phyloP scores from a whole-genome alignment of 805 yeast genomes.

The Huiozyma sinensis region DNA sequence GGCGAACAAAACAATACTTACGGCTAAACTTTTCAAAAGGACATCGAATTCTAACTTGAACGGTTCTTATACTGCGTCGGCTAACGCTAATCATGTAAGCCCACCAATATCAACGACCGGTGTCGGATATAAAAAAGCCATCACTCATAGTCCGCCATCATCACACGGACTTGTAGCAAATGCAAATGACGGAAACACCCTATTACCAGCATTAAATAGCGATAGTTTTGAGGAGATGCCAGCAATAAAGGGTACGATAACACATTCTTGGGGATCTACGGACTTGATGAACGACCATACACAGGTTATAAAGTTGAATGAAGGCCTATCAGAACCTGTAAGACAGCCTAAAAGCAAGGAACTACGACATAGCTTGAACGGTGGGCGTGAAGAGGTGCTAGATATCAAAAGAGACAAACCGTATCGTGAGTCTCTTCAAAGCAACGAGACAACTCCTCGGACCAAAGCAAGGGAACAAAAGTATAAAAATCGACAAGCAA shows the following conservation, averaged over 20 bases:
- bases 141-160: too few species aligned
- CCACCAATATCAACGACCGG: too few species aligned
- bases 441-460: too few species aligned
- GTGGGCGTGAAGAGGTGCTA: too few species aligned
- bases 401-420: too few species aligned
- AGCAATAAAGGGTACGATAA: constrained; percentile 37
- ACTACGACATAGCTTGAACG: too few species aligned
- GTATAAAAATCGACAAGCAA: constrained; percentile 18
- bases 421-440: too few species aligned
- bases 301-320: constrained; percentile 7
- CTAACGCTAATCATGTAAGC: neutral
- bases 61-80: neutral
- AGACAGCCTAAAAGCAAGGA: too few species aligned
- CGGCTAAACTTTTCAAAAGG: constrained; percentile 22
- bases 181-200: too few species aligned
- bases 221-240: constrained; percentile 15
- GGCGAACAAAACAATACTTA: constrained; percentile 22
- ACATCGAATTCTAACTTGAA: constrained; percentile 9
- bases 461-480: constrained; percentile 6
- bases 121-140: too few species aligned
- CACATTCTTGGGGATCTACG: constrained; percentile 38
- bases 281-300: neutral
- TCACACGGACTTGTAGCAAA: too few species aligned
- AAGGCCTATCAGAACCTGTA: constrained; percentile 11
- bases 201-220: neutral